Conservation (phyloP, 331 rosid genomes). For the Acacia concinna region DNA sequence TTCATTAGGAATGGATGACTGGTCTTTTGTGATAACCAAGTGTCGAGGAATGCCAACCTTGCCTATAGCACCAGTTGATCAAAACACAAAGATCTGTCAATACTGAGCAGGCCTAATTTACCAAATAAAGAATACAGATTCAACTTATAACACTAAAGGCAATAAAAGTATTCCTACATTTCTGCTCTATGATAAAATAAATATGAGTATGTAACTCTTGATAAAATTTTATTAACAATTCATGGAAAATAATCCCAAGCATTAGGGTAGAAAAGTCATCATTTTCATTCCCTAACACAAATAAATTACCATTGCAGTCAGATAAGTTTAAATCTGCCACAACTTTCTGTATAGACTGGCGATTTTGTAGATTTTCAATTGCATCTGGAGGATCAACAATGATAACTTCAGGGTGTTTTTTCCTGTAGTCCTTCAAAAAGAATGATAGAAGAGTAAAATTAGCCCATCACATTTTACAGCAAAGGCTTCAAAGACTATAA, state of each 20-base stretch:
- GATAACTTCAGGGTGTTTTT: slow-evolving; percentile 50
- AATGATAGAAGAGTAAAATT: neutral
- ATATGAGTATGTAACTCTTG: neutral
- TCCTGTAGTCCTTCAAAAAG: slow-evolving; percentile 47
- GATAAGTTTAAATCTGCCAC: slow-evolving; percentile 53
- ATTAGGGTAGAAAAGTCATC: neutral
- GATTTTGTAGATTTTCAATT: slow-evolving; percentile 48
- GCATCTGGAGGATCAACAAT: slow-evolving; percentile 59
- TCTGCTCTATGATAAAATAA: neutral
- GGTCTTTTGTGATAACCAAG: slow-evolving; percentile 55
- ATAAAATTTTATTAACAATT: neutral
- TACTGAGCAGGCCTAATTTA: neutral
- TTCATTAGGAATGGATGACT: slow-evolving; percentile 59
- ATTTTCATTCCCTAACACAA: neutral
- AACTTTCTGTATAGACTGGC: slow-evolving; percentile 59
- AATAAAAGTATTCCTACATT: slow-evolving; percentile 10
- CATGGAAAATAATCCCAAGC: neutral
- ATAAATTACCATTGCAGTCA: slow-evolving; percentile 47
- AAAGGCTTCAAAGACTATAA: slow-evolving; percentile 19
- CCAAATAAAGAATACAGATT: slow-evolving; percentile 7
- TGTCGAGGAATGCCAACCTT: slow-evolving; percentile 72
- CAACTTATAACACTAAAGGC: neutral
- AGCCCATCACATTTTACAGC: slow-evolving; percentile 8
- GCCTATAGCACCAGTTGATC: slow-evolving; percentile 44
- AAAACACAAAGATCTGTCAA: slow-evolving; percentile 1